phyloP scores from a whole-genome alignment of 768 basidiomycete genomes.

The Leccinum ochraceum region DNA sequence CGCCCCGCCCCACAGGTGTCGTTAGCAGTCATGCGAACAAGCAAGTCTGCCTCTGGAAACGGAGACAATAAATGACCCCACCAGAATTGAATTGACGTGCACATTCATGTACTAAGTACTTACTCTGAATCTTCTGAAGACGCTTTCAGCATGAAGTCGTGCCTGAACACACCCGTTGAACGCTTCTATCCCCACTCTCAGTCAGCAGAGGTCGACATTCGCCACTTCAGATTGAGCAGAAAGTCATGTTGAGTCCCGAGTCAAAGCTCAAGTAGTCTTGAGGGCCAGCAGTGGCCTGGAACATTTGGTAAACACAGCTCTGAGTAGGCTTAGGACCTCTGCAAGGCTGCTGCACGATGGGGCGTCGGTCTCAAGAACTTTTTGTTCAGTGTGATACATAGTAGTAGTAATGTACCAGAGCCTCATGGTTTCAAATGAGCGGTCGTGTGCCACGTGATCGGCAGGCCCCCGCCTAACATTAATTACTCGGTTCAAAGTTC shows the following conservation, averaged over 20 bases:
- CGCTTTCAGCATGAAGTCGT: no score
- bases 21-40: neutral
- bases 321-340: neutral
- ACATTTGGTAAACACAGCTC: neutral
- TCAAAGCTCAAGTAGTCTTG: neutral
- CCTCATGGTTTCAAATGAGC: neutral
- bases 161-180: no score
- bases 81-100: no score
- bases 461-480: neutral
- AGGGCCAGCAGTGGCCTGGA: neutral
- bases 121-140: no score
- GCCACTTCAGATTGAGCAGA: neutral
- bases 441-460: neutral
- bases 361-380: neutral
- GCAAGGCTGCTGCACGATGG: neutral
- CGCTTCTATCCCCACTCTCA: no score
- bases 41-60: no score
- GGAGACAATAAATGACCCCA: no score
- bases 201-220: no score
- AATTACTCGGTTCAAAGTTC: constrained; percentile 14
- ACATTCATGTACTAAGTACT: no score
- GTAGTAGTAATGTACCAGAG: no score
- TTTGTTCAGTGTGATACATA: neutral
- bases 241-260: neutral
- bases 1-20: neutral